A percentile compares a stretch with the other conserved stretches of the same genome.
phyloP scores from a whole-genome alignment of 2,329 filamentous ascomycete genomes.

The Penicillium sp. region DNA sequence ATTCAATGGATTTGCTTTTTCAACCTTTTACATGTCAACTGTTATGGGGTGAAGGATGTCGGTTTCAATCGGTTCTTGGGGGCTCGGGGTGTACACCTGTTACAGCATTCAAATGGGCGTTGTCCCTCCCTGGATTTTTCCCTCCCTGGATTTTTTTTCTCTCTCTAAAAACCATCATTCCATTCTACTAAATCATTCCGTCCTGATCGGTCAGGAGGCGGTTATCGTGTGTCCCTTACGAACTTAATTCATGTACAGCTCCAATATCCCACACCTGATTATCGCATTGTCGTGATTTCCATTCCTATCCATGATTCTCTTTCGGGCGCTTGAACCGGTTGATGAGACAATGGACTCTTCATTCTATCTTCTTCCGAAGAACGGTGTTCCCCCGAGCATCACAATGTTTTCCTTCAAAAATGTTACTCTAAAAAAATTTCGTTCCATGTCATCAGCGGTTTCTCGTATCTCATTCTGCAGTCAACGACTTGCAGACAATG shows the following conservation, averaged over 20 bases:
- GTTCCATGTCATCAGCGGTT: conserved; percentile 21
- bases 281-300: not conserved
- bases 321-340: conserved; percentile 18
- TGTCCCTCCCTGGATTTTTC: conserved; percentile 27
- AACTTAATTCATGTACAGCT: conserved; percentile 38
- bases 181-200: not conserved
- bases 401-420: conserved; percentile 5
- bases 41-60: not conserved
- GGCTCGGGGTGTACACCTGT: conserved; percentile 16
- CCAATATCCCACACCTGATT: conserved; percentile 16
- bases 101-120: conserved; percentile 35
- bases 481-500: conserved; percentile 17
- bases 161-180: conserved; percentile 17
- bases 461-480: conserved; percentile 13
- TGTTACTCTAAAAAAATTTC: conserved; percentile 20
- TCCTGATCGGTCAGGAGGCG: conserved; percentile 10
- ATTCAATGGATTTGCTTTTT: conserved; percentile 32
- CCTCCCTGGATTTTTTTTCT: conserved; percentile 23
- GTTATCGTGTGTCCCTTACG: conserved; percentile 19
- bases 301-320: conserved; percentile 9
- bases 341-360: conserved; percentile 20
- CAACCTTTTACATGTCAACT: conserved; percentile 8
- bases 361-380: conserved; percentile 7
- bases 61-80: conserved; percentile 17
- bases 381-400: not conserved